phyloP scores from a whole-genome alignment of 2,329 filamentous ascomycete species.

The Colletotrichum gloeosporioides region DNA sequence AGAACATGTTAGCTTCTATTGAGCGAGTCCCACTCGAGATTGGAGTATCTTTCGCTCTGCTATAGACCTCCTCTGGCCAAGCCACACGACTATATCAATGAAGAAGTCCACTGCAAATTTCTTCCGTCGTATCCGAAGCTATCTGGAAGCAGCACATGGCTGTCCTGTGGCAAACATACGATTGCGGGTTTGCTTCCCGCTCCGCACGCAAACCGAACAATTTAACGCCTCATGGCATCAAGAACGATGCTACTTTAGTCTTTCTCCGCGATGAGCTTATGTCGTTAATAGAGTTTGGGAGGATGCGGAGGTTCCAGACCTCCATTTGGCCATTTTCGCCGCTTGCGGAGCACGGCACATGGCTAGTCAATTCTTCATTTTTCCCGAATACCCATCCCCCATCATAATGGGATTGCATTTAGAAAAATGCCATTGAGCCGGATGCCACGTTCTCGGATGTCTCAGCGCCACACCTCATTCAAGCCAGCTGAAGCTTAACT shows the following conservation, averaged over 20 bases:
- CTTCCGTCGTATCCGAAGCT: neutral
- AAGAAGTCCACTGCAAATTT: neutral
- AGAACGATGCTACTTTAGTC: neutral
- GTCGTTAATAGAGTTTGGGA: neutral
- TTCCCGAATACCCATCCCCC: neutral
- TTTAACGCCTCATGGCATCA: neutral
- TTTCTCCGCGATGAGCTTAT: neutral
- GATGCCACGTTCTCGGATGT: neutral
- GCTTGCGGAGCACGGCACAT: neutral
- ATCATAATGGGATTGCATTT: neutral
- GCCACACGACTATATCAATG: neutral
- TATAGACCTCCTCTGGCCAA: neutral
- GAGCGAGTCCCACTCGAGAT: neutral
- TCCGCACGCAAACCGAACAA: neutral
- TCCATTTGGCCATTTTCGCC: neutral
- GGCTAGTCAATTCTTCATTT: neutral
- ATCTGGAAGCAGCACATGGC: neutral
- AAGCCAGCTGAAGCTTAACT: neutral
- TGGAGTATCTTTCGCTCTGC: neutral
- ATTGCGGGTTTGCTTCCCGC: neutral
- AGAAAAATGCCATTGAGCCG: neutral
- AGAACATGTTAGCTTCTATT: neutral
- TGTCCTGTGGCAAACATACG: neutral
- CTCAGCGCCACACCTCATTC: neutral
- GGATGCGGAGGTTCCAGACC: neutral